These are phyloP conservation scores for Heterobasidion parviporum DNA, from an alignment of 1,284 basidiomycete species.

Conservation along the genomic window DNA sequence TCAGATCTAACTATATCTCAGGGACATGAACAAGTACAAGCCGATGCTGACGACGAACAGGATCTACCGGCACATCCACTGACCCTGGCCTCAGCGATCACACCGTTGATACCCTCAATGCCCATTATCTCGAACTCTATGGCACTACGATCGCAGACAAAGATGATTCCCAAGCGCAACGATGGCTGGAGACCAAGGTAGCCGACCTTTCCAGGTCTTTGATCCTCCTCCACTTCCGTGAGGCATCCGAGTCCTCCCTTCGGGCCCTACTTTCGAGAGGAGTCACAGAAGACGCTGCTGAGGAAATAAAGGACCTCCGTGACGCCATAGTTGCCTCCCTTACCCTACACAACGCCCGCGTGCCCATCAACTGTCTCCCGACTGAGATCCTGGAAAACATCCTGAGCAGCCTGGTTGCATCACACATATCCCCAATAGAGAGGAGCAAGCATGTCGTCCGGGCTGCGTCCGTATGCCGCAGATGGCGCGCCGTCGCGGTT, in stretches of 20 bases:
- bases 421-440: neutral
- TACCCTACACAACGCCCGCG: neutral
- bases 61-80: neutral
- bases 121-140: neutral
- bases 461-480: neutral
- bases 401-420: neutral
- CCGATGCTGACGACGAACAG: neutral
- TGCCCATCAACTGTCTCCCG: neutral
- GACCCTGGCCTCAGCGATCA: neutral
- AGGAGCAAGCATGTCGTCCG: neutral
- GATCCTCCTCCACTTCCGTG: neutral
- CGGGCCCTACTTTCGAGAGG: neutral
- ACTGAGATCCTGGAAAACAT: neutral
- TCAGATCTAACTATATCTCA: too few species aligned
- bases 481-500: neutral
- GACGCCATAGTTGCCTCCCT: neutral
- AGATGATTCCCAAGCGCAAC: neutral
- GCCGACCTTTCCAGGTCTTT: neutral
- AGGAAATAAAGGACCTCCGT: neutral
- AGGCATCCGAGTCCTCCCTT: neutral
- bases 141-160: neutral
- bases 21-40: too few species aligned
- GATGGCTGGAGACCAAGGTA: neutral
- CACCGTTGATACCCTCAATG: neutral
- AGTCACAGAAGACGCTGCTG: neutral